Conservation (phyloP, 1,139 yeast genomes). For the Sugiyamaella grinbergsii region DNA sequence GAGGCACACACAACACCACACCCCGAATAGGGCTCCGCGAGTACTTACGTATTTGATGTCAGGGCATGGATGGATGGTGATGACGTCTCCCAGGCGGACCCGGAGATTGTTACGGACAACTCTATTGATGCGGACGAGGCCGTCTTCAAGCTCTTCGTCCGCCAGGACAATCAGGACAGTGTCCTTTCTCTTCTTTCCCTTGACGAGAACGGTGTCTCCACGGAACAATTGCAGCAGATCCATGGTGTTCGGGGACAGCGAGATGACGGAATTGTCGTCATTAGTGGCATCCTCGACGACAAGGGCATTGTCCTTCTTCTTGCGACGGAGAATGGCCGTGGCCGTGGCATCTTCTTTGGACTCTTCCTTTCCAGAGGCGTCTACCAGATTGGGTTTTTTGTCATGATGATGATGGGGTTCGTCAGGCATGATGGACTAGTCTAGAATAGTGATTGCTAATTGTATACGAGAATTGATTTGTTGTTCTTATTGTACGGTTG, state of each 20-base stretch:
- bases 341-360: slow-evolving; percentile 82
- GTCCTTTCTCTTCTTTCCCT: slow-evolving; percentile 97
- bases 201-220: slow-evolving; percentile 96
- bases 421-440: slow-evolving; percentile 15
- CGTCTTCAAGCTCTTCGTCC: slow-evolving; percentile 96
- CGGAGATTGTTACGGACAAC: slow-evolving; percentile 94
- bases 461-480: too few relatives aligned
- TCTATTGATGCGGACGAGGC: slow-evolving; percentile 90
- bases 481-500: not conserved
- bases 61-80: slow-evolving; percentile 93
- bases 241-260: slow-evolving; percentile 94
- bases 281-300: slow-evolving; percentile 96
- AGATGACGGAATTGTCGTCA: slow-evolving; percentile 95
- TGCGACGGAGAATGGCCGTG: slow-evolving; percentile 93
- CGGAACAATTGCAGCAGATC: slow-evolving; percentile 92
- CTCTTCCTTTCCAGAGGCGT: slow-evolving; percentile 58
- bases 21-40: not conserved
- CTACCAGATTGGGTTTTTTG: slow-evolving; percentile 44
- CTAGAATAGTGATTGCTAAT: too few relatives aligned
- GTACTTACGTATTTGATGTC: slow-evolving; percentile 79
- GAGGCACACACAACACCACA: not conserved
- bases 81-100: slow-evolving; percentile 89
- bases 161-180: slow-evolving; percentile 96
- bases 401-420: slow-evolving; percentile 18
- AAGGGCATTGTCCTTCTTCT: slow-evolving; percentile 95